These are phyloP conservation scores for Venturiaceae sp. DNA, from an alignment of 2,329 filamentous ascomycete genomes.

Conservation along the genomic window DNA sequence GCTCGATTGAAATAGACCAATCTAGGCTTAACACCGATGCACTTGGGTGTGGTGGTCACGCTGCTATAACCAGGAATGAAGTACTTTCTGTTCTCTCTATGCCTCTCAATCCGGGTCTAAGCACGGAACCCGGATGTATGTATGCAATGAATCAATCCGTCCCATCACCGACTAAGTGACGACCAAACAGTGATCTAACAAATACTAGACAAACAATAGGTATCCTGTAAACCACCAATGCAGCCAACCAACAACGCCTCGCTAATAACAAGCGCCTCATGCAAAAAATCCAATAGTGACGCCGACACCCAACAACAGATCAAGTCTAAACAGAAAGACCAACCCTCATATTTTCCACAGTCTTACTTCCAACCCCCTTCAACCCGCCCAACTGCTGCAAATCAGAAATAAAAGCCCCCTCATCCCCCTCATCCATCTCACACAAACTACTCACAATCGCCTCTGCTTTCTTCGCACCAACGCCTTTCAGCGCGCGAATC, in stretches of 20 bases:
- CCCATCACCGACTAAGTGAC: neutral
- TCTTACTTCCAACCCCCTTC: conserved; percentile 39
- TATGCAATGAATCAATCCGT: neutral
- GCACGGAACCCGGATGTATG: too few relatives aligned
- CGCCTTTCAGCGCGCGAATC: conserved; percentile 59
- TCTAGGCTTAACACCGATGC: too few relatives aligned
- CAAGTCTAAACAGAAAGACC: conserved; percentile 15
- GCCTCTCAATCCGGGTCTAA: too few relatives aligned
- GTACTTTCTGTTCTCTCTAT: too few relatives aligned
- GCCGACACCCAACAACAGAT: neutral
- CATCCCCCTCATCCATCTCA: conserved; percentile 33
- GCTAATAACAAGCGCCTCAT: neutral
- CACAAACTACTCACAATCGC: conserved; percentile 38
- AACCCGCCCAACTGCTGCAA: conserved; percentile 34
- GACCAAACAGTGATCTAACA: neutral
- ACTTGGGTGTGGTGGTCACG: too few relatives aligned
- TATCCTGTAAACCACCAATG: neutral
- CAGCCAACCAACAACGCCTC: neutral
- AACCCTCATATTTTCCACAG: conserved; percentile 40
- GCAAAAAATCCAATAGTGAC: neutral
- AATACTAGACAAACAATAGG: neutral
- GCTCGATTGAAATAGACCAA: too few relatives aligned
- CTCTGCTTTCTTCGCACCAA: conserved; percentile 62
- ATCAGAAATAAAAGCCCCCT: conserved; percentile 20
- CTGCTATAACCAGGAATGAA: too few relatives aligned